Conservation (phyloP, 805 yeast genomes). For the Pichia pseudocactophila region DNA sequence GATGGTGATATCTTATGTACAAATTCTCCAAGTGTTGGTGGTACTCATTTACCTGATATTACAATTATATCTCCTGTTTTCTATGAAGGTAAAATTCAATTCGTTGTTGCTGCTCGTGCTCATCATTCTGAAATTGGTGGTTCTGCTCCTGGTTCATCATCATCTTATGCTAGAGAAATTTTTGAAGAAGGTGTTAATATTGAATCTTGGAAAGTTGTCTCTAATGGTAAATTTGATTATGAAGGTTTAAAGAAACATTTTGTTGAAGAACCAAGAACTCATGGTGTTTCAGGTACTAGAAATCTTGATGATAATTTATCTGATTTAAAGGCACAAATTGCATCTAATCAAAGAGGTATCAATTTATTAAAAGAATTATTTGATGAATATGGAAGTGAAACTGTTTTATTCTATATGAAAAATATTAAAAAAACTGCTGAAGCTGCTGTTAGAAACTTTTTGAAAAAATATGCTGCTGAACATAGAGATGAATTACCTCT, state of each 20-base stretch:
- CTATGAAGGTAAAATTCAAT: constrained; percentile 49
- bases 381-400: constrained; percentile 49
- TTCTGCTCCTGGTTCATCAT: constrained; percentile 87
- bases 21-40: constrained; percentile 79
- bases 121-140: constrained; percentile 98
- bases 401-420: constrained; percentile 63
- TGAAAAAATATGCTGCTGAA: constrained; percentile 36
- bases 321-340: constrained; percentile 77
- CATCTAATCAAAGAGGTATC: constrained; percentile 85
- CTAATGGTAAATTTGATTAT: constrained; percentile 67
- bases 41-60: constrained; percentile 83
- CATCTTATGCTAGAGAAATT: constrained; percentile 77
- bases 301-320: constrained; percentile 75
- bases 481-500: constrained; percentile 30
- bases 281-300: constrained; percentile 88
- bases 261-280: constrained; percentile 67
- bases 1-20: constrained; percentile 73
- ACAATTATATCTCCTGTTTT: constrained; percentile 90
- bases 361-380: constrained; percentile 51
- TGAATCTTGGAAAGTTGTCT: constrained; percentile 64
- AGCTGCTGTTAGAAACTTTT: constrained; percentile 49
- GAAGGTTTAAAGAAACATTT: constrained; percentile 49
- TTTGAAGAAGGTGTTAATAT: constrained; percentile 92
- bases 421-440: constrained; percentile 80
- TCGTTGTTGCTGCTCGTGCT: constrained; percentile 90